Base-by-base conservation (phyloP, 1,284 basidiomycete genomes). In the Paramarasmius palmivorus region DNA sequence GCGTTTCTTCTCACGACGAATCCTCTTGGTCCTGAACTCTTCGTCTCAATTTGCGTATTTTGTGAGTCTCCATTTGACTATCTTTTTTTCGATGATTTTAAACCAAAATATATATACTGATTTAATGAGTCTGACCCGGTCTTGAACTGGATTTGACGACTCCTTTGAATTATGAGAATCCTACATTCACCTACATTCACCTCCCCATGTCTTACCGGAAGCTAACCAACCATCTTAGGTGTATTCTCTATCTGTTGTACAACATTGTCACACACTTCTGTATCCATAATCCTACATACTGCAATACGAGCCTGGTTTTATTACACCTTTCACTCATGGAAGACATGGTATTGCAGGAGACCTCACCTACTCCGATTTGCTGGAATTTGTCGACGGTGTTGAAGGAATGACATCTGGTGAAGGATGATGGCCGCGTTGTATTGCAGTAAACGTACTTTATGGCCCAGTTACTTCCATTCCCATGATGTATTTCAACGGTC, bases 381-480 rank as follows among this genome's bases (percentile, higher is more conserved):
- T n/a, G 29, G 29, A 32, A 32, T 12, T 32, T 6, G 29, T 6
- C 6, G 29, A 32, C 7, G 12, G 6, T 32, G 29, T 32, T 32
- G 29, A 6, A 32, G n/a, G n/a, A n/a, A 6, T 12, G 7, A 32
- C 29, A 32, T 12, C 12, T 32, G 29, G 29, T 36, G 39, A 50
- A 14, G 17, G 17, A 17, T 46, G 37, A 37, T 23, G 38, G 35
- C 32, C 41, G 42, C 39, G 54, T 41, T 39, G 36, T 37, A 8
- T 37, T 54, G 41, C 26, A 48, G 53, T 32, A 53, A 53, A 53
- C 52, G 54, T 49, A 23, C 23, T 56, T 51, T 65, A 73, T 73
- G 71, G 68, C 69, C 72, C 61, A 64, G 63, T 69, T 62, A 73
- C 72, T 74, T 74, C 70, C 73, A 74, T 73, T 73, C 71, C 70